Conservation (phyloP, 495 filamentous ascomycete genomes). For the Neohortaea acidophila region DNA sequence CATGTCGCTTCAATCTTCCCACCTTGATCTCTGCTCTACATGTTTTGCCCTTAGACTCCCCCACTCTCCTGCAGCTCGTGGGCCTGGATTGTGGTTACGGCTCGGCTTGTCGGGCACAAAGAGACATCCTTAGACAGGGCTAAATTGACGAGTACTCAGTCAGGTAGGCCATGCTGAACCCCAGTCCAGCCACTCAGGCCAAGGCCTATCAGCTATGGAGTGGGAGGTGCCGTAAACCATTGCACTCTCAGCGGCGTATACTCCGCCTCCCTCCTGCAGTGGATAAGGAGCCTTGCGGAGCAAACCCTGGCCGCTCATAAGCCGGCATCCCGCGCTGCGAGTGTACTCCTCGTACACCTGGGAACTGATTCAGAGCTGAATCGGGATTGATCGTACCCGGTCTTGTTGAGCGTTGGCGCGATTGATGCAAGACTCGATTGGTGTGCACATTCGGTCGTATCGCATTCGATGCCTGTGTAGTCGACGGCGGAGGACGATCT, state of each 20-base stretch:
- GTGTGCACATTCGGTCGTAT: background rate
- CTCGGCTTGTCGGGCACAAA: no score
- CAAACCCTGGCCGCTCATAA: background rate
- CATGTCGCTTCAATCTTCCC: no score
- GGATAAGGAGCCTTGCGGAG: background rate
- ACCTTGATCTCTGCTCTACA: no score
- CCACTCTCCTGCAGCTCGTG: no score
- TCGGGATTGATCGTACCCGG: background rate
- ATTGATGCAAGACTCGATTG: slow-evolving; percentile 2
- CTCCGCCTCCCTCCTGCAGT: slow-evolving; percentile 3
- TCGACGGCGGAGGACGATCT: slow-evolving; percentile 2
- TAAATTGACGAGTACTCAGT: no score
- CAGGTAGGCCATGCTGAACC: no score
- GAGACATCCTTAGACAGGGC: no score
- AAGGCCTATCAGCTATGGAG: no score
- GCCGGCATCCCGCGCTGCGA: slow-evolving; percentile 2
- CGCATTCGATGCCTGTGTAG: background rate
- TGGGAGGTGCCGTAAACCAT: background rate
- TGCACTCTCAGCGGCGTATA: slow-evolving; percentile 1
- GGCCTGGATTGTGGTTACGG: no score
- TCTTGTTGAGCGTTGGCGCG: background rate
- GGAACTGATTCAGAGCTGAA: slow-evolving; percentile 7
- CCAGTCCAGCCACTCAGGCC: no score
- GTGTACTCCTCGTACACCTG: slow-evolving; percentile 11
- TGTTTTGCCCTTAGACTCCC: no score